phyloP scores from a whole-genome alignment of 768 basidiomycete species.

The Paxillus involutus region DNA sequence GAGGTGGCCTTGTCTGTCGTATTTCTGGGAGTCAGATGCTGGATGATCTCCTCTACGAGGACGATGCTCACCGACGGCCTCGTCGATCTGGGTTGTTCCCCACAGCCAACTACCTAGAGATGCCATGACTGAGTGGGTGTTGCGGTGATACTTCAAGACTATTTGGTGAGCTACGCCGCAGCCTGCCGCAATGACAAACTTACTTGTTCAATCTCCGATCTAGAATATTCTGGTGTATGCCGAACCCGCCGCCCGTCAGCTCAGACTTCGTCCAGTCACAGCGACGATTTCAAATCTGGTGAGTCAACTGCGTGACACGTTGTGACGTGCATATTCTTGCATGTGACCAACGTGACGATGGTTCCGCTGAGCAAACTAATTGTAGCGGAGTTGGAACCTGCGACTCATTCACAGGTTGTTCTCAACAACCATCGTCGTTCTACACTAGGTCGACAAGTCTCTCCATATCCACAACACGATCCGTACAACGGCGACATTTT shows the following conservation, averaged over 20 bases:
- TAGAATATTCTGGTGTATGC: background rate
- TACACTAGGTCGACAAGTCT: conserved; percentile 15
- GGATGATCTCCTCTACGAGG: background rate
- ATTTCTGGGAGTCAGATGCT: conserved; percentile 28
- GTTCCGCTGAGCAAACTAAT: conserved; percentile 20
- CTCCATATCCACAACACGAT: conserved; percentile 10
- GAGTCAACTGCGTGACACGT: background rate
- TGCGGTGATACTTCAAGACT: too few relatives aligned
- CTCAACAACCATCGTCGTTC: conserved; percentile 33
- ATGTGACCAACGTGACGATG: conserved; percentile 24
- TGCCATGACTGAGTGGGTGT: conserved; percentile 42
- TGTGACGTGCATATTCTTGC: background rate
- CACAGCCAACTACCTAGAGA: conserved; percentile 70
- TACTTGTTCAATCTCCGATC: conserved; percentile 24
- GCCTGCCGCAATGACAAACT: conserved; percentile 15
- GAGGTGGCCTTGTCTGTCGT: conserved; percentile 89
- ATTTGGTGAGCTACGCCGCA: conserved; percentile 6
- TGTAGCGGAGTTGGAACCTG: conserved; percentile 33
- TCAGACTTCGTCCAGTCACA: background rate
- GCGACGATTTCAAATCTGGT: background rate
- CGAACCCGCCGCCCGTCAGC: conserved; percentile 5
- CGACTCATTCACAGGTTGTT: conserved; percentile 34
- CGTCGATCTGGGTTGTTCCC: conserved; percentile 82
- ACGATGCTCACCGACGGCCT: conserved; percentile 67
- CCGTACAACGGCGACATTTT: background rate